These are phyloP conservation scores for Umbelopsis vinacea DNA, from an alignment of 192 early-diverging fungal genomes.

Conservation along the genomic window DNA sequence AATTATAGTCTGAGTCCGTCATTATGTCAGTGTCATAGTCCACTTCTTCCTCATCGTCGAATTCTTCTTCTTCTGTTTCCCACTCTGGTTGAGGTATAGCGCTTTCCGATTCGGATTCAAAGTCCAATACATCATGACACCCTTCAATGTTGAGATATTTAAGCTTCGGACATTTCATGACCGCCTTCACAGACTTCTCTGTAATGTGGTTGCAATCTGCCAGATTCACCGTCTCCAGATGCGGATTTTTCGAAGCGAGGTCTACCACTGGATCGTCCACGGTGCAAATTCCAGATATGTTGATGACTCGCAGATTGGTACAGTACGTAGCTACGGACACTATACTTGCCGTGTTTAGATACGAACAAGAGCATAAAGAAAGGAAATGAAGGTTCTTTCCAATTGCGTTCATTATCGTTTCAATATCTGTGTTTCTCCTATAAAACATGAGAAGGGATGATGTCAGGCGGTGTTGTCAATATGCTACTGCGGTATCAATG, in stretches of 20 bases:
- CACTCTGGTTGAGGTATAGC: conserved; percentile 36
- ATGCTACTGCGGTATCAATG: background rate
- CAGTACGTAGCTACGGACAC: background rate
- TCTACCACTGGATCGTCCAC: conserved; percentile 3
- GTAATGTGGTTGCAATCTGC: conserved; percentile 60
- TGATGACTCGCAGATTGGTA: background rate
- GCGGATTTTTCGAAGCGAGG: background rate
- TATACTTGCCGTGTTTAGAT: background rate
- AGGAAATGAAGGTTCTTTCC: background rate
- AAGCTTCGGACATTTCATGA: conserved; percentile 62
- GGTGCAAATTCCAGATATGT: conserved; percentile 3
- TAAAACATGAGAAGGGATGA: background rate
- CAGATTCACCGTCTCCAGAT: conserved; percentile 62
- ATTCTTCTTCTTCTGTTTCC: conserved; percentile 44
- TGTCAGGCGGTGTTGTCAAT: background rate
- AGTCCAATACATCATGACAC: conserved; percentile 33
- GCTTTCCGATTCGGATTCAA: conserved; percentile 37
- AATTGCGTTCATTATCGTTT: background rate
- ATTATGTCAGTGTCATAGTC: background rate
- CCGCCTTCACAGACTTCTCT: conserved; percentile 44
- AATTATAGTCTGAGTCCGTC: background rate
- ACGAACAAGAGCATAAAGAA: background rate
- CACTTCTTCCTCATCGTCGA: background rate
- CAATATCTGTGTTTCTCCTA: background rate
- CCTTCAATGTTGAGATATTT: conserved; percentile 39